These are phyloP conservation scores for Coemansia sp. DNA, from an alignment of 192 early-diverging fungal genomes.

Conservation along the genomic window DNA sequence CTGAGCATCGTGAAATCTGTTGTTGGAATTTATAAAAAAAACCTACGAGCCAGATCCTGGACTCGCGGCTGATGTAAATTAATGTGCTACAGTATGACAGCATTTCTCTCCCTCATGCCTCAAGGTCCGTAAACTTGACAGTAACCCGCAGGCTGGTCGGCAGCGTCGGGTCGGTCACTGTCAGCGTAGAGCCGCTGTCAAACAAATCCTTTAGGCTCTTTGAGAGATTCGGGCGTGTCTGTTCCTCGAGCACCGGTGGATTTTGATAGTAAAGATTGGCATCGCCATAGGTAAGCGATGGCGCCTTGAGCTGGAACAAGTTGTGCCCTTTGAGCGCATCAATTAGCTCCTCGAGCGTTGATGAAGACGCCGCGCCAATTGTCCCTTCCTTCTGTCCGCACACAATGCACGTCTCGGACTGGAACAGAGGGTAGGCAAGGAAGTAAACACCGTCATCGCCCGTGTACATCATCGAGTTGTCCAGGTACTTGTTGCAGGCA, in stretches of 20 bases:
- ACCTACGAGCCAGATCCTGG: background rate
- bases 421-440: slow-evolving; percentile 80
- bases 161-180: slow-evolving; percentile 73
- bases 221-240: slow-evolving; percentile 82
- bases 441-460: slow-evolving; percentile 92
- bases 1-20: background rate
- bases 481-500: slow-evolving; percentile 66
- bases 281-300: slow-evolving; percentile 62
- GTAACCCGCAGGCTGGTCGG: slow-evolving; percentile 40
- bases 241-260: slow-evolving; percentile 73
- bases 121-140: slow-evolving; percentile 19
- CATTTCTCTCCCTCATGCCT: background rate
- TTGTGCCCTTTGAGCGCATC: slow-evolving; percentile 73
- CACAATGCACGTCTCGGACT: slow-evolving; percentile 86
- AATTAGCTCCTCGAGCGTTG: slow-evolving; percentile 80
- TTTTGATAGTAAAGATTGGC: slow-evolving; percentile 85
- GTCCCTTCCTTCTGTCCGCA: slow-evolving; percentile 67
- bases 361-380: slow-evolving; percentile 51
- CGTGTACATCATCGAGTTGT: slow-evolving; percentile 98
- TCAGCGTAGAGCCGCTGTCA: slow-evolving; percentile 65
- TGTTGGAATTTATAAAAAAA: background rate
- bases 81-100: background rate
- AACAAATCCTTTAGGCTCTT: slow-evolving; percentile 66
- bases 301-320: slow-evolving; percentile 81
- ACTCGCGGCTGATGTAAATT: no score